Conservation (phyloP, 345 rosid species). For the Eutrema heterophyllum region DNA sequence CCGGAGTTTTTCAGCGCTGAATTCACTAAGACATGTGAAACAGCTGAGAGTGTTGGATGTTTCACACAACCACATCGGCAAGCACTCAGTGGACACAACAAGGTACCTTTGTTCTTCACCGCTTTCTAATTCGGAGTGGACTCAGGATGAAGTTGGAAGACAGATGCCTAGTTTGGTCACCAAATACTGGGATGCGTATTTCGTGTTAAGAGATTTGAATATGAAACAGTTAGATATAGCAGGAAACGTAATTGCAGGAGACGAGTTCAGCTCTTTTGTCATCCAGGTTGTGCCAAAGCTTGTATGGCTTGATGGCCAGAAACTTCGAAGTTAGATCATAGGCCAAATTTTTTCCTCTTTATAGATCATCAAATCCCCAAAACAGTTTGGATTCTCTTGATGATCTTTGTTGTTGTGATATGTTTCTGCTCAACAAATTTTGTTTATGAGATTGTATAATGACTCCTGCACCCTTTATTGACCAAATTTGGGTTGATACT, state of each 20-base stretch:
- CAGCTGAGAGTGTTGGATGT: slow-evolving; percentile 63
- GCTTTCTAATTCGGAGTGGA: slow-evolving; percentile 57
- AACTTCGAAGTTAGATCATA: slow-evolving; percentile 22
- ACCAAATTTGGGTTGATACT: not conserved
- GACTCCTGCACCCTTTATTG: not conserved
- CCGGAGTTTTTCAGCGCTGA: slow-evolving; percentile 63
- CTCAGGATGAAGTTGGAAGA: slow-evolving; percentile 29
- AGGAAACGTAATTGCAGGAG: slow-evolving; percentile 60
- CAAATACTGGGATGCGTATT: slow-evolving; percentile 69
- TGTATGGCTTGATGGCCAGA: slow-evolving; percentile 55
- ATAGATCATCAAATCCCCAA: slow-evolving; percentile 7
- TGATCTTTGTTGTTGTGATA: slow-evolving; percentile 6
- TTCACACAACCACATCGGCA: slow-evolving; percentile 84
- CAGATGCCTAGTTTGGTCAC: slow-evolving; percentile 15
- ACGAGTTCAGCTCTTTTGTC: slow-evolving; percentile 52
- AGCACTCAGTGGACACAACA: slow-evolving; percentile 75
- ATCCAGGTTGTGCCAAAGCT: slow-evolving; percentile 57
- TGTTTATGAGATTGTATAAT: not conserved
- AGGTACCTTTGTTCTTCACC: slow-evolving; percentile 71
- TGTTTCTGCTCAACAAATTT: not conserved
- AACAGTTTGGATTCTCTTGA: not conserved
- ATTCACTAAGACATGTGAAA: slow-evolving; percentile 60
- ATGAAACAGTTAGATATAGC: slow-evolving; percentile 59
- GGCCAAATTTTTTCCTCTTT: not conserved
- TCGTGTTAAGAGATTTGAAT: slow-evolving; percentile 47